Evolutionary conservation across 2,329 filamentous ascomycete genomes (phyloP).

Genomic region (Ceratocystis destructans): DNA sequence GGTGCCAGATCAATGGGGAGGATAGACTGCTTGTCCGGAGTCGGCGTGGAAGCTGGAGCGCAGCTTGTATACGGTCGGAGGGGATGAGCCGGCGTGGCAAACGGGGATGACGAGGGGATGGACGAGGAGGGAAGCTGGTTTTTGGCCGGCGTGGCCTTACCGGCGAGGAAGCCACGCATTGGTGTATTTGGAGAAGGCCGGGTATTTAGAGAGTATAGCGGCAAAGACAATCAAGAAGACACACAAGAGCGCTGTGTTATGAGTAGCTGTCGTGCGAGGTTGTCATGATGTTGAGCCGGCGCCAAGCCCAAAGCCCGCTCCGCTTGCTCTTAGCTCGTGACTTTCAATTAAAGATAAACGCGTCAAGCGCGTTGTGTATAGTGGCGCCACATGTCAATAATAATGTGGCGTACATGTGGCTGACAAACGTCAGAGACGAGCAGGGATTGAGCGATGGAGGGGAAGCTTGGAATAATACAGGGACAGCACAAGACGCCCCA

Average conservation of each 20-base stretch:
- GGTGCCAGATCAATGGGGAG: constrained; percentile 82
- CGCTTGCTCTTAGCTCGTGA: neutral
- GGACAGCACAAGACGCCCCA: neutral
- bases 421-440: constrained; percentile 7
- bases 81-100: constrained; percentile 73
- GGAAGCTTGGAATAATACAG: neutral
- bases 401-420: neutral
- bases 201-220: neutral
- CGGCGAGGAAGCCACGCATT: constrained; percentile 20
- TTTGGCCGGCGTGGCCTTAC: constrained; percentile 19
- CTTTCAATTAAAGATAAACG: constrained; percentile 15
- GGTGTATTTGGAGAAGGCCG: neutral
- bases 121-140: constrained; percentile 35
- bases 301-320: neutral
- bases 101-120: constrained; percentile 80
- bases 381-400: neutral
- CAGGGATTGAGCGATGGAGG: neutral
- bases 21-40: constrained; percentile 36
- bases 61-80: constrained; percentile 49
- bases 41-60: constrained; percentile 22
- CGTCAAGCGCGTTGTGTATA: constrained; percentile 9
- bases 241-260: neutral
- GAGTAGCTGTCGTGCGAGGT: neutral
- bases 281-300: neutral
- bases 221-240: neutral